A percentile compares a stretch with the other conserved stretches of the same genome.
Conservation (phyloP, 164 flowering plant genomes). For the Vitis amurensis region DNA sequence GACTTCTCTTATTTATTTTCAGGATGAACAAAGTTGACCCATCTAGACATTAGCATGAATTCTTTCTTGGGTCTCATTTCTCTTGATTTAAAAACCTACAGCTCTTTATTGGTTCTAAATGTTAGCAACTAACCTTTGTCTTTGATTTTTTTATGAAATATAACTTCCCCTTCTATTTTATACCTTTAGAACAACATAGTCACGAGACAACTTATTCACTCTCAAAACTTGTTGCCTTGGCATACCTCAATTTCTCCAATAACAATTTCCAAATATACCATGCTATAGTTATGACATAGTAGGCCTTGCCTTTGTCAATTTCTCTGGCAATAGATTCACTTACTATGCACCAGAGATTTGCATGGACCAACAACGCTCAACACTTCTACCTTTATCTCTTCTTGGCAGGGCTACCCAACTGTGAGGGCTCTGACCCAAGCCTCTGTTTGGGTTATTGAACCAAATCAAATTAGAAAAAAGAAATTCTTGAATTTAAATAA, state of each 20-base stretch:
- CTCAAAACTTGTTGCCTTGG: conserved; percentile 38
- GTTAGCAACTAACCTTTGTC: no score
- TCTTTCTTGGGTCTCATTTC: conserved; percentile 42
- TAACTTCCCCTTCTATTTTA: conserved; percentile 44
- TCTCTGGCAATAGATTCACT: conserved; percentile 46
- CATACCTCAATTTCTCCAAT: conserved; percentile 56
- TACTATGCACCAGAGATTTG: conserved; percentile 45
- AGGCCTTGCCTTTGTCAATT: conserved; percentile 40
- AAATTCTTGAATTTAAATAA: no score
- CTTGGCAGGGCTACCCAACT: conserved; percentile 7
- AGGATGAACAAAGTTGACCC: conserved; percentile 34
- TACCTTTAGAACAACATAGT: conserved; percentile 61
- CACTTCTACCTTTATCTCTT: conserved; percentile 9
- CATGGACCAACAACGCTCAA: conserved; percentile 21
- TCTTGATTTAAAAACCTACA: conserved; percentile 14
- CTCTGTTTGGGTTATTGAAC: conserved; percentile 32
- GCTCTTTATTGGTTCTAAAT: conserved; percentile 49
- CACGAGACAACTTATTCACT: conserved; percentile 34
- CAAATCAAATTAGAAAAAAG: no score
- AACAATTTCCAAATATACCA: conserved; percentile 47
- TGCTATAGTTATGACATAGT: conserved; percentile 43
- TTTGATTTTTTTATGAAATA: no score
- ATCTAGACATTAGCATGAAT: conserved; percentile 53
- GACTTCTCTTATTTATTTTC: conserved; percentile 40
- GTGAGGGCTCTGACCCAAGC: conserved; percentile 23